phyloP scores from a whole-genome alignment of 1,139 yeast species.

The Geotrichum armillariae region DNA sequence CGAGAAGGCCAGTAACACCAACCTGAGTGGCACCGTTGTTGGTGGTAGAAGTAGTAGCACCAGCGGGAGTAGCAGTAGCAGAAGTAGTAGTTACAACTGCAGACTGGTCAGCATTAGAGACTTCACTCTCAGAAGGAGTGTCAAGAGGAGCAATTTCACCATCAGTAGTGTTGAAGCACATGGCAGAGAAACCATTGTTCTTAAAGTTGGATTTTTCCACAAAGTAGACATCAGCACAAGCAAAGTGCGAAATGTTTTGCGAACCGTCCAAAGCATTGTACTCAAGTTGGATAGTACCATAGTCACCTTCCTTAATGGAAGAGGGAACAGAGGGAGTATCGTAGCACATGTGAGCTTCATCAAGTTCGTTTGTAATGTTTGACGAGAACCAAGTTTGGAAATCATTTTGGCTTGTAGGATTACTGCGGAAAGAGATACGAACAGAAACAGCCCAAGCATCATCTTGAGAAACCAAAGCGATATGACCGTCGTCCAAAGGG shows the following conservation, averaged over 20 bases:
- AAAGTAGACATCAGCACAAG: conserved; percentile 43
- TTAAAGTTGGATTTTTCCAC: conserved; percentile 43
- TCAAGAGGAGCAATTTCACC: conserved; percentile 32
- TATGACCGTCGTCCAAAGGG: conserved; percentile 46
- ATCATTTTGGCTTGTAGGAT: conserved; percentile 42
- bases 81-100: conserved; percentile 24
- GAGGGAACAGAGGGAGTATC: conserved; percentile 44
- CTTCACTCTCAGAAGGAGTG: conserved; percentile 25
- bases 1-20: conserved; percentile 24
- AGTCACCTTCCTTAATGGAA: conserved; percentile 39
- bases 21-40: conserved; percentile 17
- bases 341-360: conserved; percentile 47
- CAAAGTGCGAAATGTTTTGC: conserved; percentile 42
- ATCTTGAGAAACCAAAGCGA: conserved; percentile 45
- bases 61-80: conserved; percentile 26
- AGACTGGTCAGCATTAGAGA: conserved; percentile 26
- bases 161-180: conserved; percentile 45
- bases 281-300: conserved; percentile 45
- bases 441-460: conserved; percentile 41
- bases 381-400: conserved; percentile 43
- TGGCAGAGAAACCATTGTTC: conserved; percentile 36
- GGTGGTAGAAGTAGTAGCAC: conserved; percentile 28
- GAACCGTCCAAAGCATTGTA: conserved; percentile 42
- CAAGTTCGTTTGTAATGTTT: conserved; percentile 41
- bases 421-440: conserved; percentile 40